phyloP scores from a whole-genome alignment of 345 rosid species.

The Erodium maritimum region DNA sequence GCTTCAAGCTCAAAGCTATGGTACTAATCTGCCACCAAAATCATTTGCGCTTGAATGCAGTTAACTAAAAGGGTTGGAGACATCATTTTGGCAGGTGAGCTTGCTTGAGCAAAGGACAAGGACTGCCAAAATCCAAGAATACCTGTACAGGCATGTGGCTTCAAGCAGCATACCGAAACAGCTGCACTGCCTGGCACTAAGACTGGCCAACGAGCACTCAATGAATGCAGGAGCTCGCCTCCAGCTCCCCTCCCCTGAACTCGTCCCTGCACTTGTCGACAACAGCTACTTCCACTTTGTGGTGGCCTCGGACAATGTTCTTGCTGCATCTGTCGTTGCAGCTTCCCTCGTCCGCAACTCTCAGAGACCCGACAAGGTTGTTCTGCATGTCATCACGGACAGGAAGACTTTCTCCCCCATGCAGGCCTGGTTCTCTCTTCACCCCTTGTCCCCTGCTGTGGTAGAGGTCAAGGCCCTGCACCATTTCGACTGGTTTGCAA shows the following conservation, averaged over 20 bases:
- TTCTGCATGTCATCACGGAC: conserved; percentile 85
- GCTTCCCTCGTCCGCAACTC: conserved; percentile 49
- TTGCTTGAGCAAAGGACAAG: conserved; percentile 78
- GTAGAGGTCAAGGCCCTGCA: conserved; percentile 94
- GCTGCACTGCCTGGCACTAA: conserved; percentile 64
- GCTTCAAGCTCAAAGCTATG: conserved; percentile 70
- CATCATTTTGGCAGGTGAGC: conserved; percentile 26
- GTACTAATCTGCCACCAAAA: conserved; percentile 13
- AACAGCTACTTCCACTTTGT: conserved; percentile 74
- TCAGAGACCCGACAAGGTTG: conserved; percentile 43
- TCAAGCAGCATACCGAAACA: conserved; percentile 85
- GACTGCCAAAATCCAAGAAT: conserved; percentile 75
- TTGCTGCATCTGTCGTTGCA: conserved; percentile 70
- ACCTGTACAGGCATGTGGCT: conserved; percentile 70
- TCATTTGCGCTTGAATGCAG: background rate
- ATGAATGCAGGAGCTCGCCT: conserved; percentile 76
- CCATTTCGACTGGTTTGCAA: conserved; percentile 90
- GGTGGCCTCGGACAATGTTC: conserved; percentile 73
- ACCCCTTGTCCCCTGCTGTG: conserved; percentile 65
- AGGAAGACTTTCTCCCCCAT: conserved; percentile 83
- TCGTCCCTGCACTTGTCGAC: conserved; percentile 70
- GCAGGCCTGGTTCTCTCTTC: conserved; percentile 99
- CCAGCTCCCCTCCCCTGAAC: conserved; percentile 63
- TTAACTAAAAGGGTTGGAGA: background rate
- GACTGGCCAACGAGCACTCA: conserved; percentile 64